Percentiles rank a stretch among this genome's conserved stretches.
phyloP scores from a whole-genome alignment of 2,329 filamentous ascomycete species.

The Paecilomyces variotii region DNA sequence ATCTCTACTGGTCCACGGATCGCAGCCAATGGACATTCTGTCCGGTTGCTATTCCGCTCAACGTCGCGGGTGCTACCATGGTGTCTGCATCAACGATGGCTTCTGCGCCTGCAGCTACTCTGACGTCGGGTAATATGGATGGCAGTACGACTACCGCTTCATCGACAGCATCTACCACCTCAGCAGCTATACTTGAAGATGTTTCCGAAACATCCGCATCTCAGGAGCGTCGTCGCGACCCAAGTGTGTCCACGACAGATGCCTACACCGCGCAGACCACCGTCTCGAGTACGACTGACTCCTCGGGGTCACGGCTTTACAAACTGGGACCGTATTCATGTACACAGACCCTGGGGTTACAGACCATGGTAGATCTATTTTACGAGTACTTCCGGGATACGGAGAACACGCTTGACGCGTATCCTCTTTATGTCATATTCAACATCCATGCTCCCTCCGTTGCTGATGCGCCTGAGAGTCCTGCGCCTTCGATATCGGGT shows the following conservation, averaged over 20 bases:
- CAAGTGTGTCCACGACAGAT: neutral
- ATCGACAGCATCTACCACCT: neutral
- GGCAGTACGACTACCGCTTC: neutral
- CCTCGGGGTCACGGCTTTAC: slow-evolving; percentile 26
- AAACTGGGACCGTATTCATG: slow-evolving; percentile 50
- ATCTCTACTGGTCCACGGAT: slow-evolving; percentile 56
- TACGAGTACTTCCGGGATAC: slow-evolving; percentile 47
- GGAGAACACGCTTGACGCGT: slow-evolving; percentile 47
- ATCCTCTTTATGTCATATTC: slow-evolving; percentile 46
- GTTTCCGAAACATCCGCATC: neutral
- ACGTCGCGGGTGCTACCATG: slow-evolving; percentile 15
- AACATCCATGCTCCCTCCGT: slow-evolving; percentile 53
- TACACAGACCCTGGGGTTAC: slow-evolving; percentile 44
- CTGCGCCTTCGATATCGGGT: slow-evolving; percentile 34
- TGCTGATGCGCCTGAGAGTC: slow-evolving; percentile 31
- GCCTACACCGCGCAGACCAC: neutral
- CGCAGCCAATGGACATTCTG: slow-evolving; percentile 52
- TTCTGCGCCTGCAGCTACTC: slow-evolving; percentile 12
- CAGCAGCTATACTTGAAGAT: neutral
- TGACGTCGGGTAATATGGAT: slow-evolving; percentile 11
- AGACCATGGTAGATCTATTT: slow-evolving; percentile 43
- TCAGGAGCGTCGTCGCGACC: neutral
- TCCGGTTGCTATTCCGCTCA: slow-evolving; percentile 45
- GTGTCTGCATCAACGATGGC: slow-evolving; percentile 12
- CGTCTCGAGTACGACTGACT: slow-evolving; percentile 6